These are phyloP conservation scores for Ceriops zippeliana DNA, from an alignment of 345 rosid species.

Conservation along the genomic window DNA sequence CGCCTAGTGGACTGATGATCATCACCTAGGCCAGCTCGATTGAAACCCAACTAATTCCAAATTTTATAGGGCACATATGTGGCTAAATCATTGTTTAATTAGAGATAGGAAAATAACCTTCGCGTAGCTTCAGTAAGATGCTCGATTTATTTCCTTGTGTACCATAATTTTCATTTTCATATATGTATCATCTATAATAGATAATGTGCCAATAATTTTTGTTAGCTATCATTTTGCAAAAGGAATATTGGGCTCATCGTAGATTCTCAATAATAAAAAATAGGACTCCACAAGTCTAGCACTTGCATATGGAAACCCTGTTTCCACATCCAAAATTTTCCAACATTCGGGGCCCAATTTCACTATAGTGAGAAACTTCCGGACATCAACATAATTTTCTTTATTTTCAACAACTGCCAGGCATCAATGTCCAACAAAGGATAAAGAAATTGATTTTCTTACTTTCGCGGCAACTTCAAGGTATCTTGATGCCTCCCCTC, in stretches of 20 bases:
- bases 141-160: slow-evolving; percentile 5
- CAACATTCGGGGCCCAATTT: not conserved
- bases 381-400: not conserved
- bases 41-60: too few relatives aligned
- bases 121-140: slow-evolving; percentile 7
- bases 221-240: slow-evolving; percentile 5
- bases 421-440: too few relatives aligned
- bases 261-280: too few relatives aligned
- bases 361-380: not conserved
- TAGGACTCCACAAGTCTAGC: too few relatives aligned
- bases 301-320: not conserved
- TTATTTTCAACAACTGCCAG: too few relatives aligned
- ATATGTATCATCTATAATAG: slow-evolving; percentile 13
- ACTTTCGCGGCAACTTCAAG: too few relatives aligned
- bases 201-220: not conserved
- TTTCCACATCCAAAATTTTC: slow-evolving; percentile 9
- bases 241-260: not conserved
- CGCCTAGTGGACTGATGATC: too few relatives aligned
- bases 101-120: not conserved
- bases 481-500: too few relatives aligned
- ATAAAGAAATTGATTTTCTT: too few relatives aligned
- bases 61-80: too few relatives aligned
- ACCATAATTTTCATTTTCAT: slow-evolving; percentile 9
- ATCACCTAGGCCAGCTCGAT: too few relatives aligned
- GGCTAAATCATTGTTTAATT: too few relatives aligned